Conservation (phyloP, 2,329 filamentous ascomycete species). For the Aspergillus sp. region DNA sequence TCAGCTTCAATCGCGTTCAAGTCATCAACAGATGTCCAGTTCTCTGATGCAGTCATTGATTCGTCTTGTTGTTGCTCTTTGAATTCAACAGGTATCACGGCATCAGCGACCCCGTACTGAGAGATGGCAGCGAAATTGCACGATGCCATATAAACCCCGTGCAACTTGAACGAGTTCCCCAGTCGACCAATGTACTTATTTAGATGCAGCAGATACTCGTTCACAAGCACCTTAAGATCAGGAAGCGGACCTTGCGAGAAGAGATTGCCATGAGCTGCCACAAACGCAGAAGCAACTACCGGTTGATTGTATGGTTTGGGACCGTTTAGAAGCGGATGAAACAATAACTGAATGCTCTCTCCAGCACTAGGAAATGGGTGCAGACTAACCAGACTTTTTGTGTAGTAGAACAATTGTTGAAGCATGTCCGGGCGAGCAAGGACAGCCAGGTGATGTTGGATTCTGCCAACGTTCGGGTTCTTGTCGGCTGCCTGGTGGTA, state of each 20-base stretch:
- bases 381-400: constrained; percentile 50
- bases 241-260: constrained; percentile 33
- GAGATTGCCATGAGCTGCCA: constrained; percentile 48
- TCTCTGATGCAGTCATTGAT: constrained; percentile 13
- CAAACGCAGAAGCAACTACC: constrained; percentile 43
- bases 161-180: constrained; percentile 45
- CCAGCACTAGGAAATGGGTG: constrained; percentile 50
- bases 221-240: constrained; percentile 32
- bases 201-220: constrained; percentile 40
- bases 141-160: constrained; percentile 50
- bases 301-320: constrained; percentile 24
- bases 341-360: constrained; percentile 51
- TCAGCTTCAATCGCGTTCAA: constrained; percentile 8
- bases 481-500: constrained; percentile 75
- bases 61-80: constrained; percentile 11
- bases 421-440: constrained; percentile 52
- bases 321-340: constrained; percentile 45
- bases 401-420: constrained; percentile 55
- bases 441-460: constrained; percentile 82
- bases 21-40: constrained; percentile 14
- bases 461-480: constrained; percentile 64
- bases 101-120: constrained; percentile 44
- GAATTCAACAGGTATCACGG: constrained; percentile 23
- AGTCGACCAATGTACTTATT: constrained; percentile 43
- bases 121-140: constrained; percentile 51